These are phyloP conservation scores for Capsella bursapastoris DNA, from an alignment of 345 rosid species.

Conservation along the genomic window DNA sequence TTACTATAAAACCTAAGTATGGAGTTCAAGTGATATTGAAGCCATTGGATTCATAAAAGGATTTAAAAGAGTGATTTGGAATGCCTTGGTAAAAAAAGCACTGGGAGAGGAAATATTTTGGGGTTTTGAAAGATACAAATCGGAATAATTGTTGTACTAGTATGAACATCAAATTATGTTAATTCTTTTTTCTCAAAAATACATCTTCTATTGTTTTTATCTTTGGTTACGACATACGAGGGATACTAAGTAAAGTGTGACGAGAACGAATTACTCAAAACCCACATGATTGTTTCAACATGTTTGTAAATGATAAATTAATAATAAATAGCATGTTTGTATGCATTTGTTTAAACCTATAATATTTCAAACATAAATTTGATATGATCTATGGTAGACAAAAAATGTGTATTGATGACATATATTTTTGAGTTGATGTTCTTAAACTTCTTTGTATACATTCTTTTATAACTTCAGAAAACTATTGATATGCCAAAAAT, in stretches of 20 bases:
- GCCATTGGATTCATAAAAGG: slow-evolving; percentile 47
- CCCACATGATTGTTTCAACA: background rate
- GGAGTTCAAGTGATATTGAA: slow-evolving; percentile 77
- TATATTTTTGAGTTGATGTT: background rate
- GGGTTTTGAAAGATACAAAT: slow-evolving; percentile 9
- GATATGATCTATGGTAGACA: background rate
- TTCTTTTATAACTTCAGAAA: background rate
- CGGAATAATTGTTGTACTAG: slow-evolving; percentile 12
- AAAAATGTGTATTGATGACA: background rate
- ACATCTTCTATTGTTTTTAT: background rate
- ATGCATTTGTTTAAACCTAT: background rate
- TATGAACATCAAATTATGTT: slow-evolving; percentile 17
- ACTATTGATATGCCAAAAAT: background rate
- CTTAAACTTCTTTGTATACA: background rate
- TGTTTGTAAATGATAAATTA: background rate
- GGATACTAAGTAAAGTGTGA: background rate
- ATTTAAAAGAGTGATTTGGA: slow-evolving; percentile 1
- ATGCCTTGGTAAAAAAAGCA: background rate
- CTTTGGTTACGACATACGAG: background rate
- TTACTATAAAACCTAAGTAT: slow-evolving; percentile 76
- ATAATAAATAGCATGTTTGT: no score
- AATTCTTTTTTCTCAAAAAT: background rate
- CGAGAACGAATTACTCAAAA: background rate
- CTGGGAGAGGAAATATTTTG: background rate
- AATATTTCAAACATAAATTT: background rate